phyloP scores from a whole-genome alignment of 1,284 basidiomycete species.

The Wallemia hederae region DNA sequence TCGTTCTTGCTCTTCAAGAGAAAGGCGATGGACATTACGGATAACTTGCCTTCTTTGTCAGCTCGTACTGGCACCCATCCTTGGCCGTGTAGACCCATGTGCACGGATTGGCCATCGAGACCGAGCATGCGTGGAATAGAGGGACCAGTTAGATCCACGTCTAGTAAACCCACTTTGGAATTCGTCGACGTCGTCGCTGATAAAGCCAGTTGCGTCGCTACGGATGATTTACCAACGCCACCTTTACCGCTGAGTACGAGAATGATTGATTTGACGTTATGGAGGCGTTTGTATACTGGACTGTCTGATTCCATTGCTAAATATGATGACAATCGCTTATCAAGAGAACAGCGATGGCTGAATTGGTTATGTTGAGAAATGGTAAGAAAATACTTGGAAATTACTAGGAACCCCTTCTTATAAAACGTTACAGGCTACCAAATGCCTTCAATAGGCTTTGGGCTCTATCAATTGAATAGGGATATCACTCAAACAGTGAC shows the following conservation, averaged over 20 bases:
- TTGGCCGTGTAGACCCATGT: slow-evolving; percentile 65
- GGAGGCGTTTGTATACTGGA: slow-evolving; percentile 31
- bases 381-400: not conserved
- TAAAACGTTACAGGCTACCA: not conserved
- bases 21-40: slow-evolving; percentile 93
- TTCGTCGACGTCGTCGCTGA: slow-evolving; percentile 29
- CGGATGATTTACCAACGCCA: slow-evolving; percentile 91
- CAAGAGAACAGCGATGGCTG: not conserved
- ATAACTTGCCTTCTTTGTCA: slow-evolving; percentile 37
- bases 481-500: not conserved
- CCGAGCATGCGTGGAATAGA: slow-evolving; percentile 94
- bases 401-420: not conserved
- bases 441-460: not conserved
- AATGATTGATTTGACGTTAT: slow-evolving; percentile 53
- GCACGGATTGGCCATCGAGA: slow-evolving; percentile 39
- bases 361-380: not conserved
- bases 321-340: not conserved
- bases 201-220: slow-evolving; percentile 72
- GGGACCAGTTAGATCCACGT: slow-evolving; percentile 87
- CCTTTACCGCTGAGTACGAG: slow-evolving; percentile 90
- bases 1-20: slow-evolving; percentile 66
- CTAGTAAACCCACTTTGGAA: slow-evolving; percentile 55
- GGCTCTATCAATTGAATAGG: not conserved
- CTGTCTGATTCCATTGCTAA: slow-evolving; percentile 10
- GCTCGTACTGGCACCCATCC: slow-evolving; percentile 98